phyloP scores from a whole-genome alignment of 1,284 basidiomycete species.

The Leccinum solheimii region DNA sequence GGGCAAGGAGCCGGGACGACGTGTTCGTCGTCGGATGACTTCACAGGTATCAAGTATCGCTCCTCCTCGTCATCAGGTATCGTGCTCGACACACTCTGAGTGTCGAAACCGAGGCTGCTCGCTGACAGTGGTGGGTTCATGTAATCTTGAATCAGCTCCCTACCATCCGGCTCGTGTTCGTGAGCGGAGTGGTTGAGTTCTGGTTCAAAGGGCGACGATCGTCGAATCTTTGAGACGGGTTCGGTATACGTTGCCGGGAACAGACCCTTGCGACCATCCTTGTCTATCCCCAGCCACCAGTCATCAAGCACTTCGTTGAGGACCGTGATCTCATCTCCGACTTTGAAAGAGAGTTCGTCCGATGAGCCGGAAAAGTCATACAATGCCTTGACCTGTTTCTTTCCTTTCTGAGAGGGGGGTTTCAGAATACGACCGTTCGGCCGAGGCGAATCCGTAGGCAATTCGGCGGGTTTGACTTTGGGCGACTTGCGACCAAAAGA shows the following conservation, averaged over 20 bases:
- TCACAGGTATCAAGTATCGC: conserved; percentile 32
- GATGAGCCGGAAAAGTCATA: conserved; percentile 71
- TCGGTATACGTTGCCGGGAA: conserved; percentile 79
- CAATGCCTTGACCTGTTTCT: conserved; percentile 65
- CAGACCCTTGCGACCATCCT: conserved; percentile 62
- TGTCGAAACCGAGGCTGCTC: conserved; percentile 37
- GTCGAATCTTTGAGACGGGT: conserved; percentile 36
- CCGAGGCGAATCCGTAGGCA: conserved; percentile 38
- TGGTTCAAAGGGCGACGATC: conserved; percentile 26
- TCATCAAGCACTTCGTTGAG: conserved; percentile 76
- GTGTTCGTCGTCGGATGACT: conserved; percentile 25
- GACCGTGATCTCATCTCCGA: conserved; percentile 73
- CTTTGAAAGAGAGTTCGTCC: conserved; percentile 74
- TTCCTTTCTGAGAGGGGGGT: conserved; percentile 46
- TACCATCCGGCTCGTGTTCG: conserved; percentile 19
- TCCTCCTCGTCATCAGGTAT: conserved; percentile 45
- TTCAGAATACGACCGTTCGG: conserved; percentile 48
- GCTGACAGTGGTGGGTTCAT: conserved; percentile 42
- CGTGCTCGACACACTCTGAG: conserved; percentile 44
- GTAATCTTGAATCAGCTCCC: conserved; percentile 33
- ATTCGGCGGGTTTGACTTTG: conserved; percentile 41
- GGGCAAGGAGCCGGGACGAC: conserved; percentile 9
- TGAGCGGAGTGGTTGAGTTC: not conserved
- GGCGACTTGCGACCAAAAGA: conserved; percentile 38
- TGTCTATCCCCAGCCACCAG: conserved; percentile 83